These are phyloP conservation scores for Annulohypoxylon maeteangense DNA, from an alignment of 495 filamentous ascomycete species.

Conservation along the genomic window DNA sequence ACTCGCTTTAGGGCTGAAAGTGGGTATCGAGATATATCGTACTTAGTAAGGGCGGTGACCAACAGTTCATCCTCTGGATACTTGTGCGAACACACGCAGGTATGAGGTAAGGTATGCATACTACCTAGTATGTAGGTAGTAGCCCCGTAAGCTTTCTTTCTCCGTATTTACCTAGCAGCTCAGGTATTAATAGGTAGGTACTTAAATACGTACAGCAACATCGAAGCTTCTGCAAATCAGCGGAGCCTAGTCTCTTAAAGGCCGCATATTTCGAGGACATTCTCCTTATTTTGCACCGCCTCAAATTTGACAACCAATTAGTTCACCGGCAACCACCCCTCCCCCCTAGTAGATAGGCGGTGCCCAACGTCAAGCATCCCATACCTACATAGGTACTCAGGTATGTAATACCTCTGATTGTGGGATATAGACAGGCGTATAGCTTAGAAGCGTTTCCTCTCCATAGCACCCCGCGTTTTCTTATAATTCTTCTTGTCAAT, in stretches of 20 bases:
- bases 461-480: background rate
- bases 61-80: background rate
- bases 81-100: background rate
- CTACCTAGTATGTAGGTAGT: too few species aligned
- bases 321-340: background rate
- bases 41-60: background rate
- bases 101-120: background rate
- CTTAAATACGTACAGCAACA: background rate
- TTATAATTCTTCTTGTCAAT: background rate
- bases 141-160: background rate
- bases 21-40: background rate
- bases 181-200: background rate
- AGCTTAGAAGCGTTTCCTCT: background rate
- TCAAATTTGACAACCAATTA: constrained; percentile 7
- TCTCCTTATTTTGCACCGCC: background rate
- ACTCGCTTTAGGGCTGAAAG: constrained; percentile 1
- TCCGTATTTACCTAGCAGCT: background rate
- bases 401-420: background rate
- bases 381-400: background rate
- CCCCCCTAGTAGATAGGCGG: too few species aligned
- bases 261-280: background rate
- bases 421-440: background rate
- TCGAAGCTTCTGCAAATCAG: background rate
- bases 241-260: background rate
- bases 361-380: background rate